Base-by-base conservation (phyloP, 1,284 basidiomycete genomes). In the Pholiota adiposa region DNA sequence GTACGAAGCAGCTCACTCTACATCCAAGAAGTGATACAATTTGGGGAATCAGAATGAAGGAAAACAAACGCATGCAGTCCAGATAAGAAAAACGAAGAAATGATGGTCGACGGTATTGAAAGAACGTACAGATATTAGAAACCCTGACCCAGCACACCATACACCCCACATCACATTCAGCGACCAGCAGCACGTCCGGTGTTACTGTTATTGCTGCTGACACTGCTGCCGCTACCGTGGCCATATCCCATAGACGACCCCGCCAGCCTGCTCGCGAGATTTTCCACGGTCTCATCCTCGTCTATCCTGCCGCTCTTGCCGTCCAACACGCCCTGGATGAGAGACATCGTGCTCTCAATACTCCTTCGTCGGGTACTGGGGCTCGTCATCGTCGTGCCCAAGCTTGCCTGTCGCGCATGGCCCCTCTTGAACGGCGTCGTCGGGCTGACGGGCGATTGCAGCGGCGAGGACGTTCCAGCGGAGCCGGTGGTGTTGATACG, bases 301-400 rank as follows among this genome's bases (percentile, higher is more conserved):
- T 78, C 77, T 25, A 72, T 68, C 56, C 69, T 65, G 66, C n/a
- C n/a, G n/a, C 65, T 62, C 77, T 85, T 71, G 77, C 89, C 91
- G 62, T 94, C 94, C 73, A 89, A 85, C 11, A 90, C 93, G 66
- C 93, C 92, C 75, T 95, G 90, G 71, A 99, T 97, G 75, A 98
- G 86, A 68, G 90, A 91, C 81, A 97, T 95, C 55, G 97, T 99
- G 72, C 93, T 96, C 81, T 98, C 97, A 72, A 99, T 79, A 71
- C 93, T 96, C 68, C 96, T 83, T 73, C 96, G 81, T 65, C 97
- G 83, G 60, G 91, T 99, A 70, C 93, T 96, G 9, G 97, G 97
- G 71, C 91, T 94, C 49, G 96, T 97, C 86, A 93, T 93, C 65
- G 97, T 99, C 60, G 97, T 99, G 2, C 97, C 97, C 62, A 99